Evolutionary conservation across 2,329 filamentous ascomycete species (phyloP), one percentile per base, ranked within the genome.

Genomic region (Claviceps humidiphila): DNA sequence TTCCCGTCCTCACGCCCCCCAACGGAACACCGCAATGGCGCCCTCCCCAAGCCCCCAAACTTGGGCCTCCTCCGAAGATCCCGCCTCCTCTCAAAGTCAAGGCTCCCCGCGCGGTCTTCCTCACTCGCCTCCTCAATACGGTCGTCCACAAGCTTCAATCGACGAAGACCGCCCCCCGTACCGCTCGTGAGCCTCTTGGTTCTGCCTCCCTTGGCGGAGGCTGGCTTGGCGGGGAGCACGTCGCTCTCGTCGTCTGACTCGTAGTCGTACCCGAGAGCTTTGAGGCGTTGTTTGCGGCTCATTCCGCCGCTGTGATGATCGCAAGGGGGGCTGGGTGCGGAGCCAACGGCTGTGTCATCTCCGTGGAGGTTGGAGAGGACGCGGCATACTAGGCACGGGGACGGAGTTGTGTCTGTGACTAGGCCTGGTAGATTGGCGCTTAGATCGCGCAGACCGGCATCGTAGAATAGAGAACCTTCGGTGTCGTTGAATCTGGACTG

Each of bases 391-490:
- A 49, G 50, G 48, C 56, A 58, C 13, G 51, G 57, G 14, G 44
- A 40, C 1, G 34, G 39, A 11, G 22, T 9, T 7, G 22, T 6
- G 5, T 26, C 14, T 2, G 22, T 52, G 17, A 60, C 60, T n/a
- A 63, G 51, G n/a, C 60, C 59, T 3, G 60, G 71, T 0, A 73
- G 59, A 50, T 67, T 61, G 41, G 60, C 57, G 3, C 67, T 64
- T 1, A 57, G 55, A 13, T 60, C 52, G 0, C 68, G 68, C 40
- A 68, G 72, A 0, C 68, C 66, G 0, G 45, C 51, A 9, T 68
- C 62, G 11, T 59, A 60, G 53, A 71, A 71, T 0, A 72, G 56
- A 0, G 72, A 60, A 4, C 64, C 62, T 47, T 71, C 66, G 43
- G 70, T 69, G 20, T 63, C 63, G 13, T 63, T 62, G 8, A 22